Conservation (phyloP, 169 alveolate species). For the Cryptosporidium tyzzeri region DNA sequence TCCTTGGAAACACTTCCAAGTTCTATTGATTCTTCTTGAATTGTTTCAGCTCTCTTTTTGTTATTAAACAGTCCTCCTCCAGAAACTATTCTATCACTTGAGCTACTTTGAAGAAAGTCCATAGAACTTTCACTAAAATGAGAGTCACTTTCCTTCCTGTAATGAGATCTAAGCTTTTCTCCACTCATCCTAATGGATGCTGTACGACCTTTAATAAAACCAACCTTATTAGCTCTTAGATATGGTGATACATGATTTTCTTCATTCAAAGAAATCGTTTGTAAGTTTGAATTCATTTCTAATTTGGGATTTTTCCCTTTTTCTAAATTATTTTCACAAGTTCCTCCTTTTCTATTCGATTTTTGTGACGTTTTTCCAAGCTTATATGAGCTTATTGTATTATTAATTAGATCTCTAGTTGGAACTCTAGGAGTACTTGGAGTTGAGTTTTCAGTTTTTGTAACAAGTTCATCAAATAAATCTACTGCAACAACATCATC, state of each 20-base stretch:
- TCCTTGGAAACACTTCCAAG: constrained; percentile 54
- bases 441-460: constrained; percentile 33
- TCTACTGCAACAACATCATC: constrained; percentile 74
- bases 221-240: constrained; percentile 1
- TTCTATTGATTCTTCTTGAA: constrained; percentile 43
- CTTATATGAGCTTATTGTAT: background rate
- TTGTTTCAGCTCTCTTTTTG: background rate
- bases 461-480: constrained; percentile 47
- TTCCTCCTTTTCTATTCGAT: background rate
- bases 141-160: constrained; percentile 57
- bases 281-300: background rate
- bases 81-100: background rate
- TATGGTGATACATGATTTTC: constrained; percentile 9
- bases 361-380: background rate
- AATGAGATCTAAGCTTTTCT: constrained; percentile 44
- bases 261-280: background rate
- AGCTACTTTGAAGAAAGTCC: constrained; percentile 9
- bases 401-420: background rate
- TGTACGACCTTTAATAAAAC: constrained; percentile 53
- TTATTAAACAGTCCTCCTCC: background rate
- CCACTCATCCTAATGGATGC: constrained; percentile 73
- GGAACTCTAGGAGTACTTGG: constrained; percentile 21
- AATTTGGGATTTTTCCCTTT: background rate
- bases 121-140: constrained; percentile 37
- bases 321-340: background rate